Percentiles rank a stretch among this genome's conserved stretches.
These are phyloP conservation scores for Diddensiella transvaalensis DNA, from an alignment of 805 yeast species.

Conservation along the genomic window DNA sequence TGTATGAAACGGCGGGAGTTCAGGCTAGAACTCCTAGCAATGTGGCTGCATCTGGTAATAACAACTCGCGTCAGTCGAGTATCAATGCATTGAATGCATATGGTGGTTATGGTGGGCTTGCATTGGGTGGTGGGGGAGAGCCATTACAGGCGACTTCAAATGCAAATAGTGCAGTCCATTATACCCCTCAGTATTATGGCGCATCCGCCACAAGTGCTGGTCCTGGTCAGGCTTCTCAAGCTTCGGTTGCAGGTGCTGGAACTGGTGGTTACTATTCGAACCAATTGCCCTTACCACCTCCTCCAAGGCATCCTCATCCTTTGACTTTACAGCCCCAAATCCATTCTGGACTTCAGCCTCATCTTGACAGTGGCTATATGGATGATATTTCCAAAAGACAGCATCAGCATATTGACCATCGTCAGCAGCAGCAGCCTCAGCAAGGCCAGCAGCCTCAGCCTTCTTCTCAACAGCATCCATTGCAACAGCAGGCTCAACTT, in stretches of 20 bases:
- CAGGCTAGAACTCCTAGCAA: not conserved
- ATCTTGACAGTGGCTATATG: not conserved
- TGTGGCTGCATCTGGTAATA: not conserved
- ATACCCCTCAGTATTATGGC: not conserved
- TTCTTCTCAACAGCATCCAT: not conserved
- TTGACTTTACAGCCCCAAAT: not conserved
- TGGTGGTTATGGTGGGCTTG: not conserved
- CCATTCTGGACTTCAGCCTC: not conserved
- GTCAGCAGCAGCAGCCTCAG: conserved; percentile 7
- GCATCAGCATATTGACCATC: conserved; percentile 5
- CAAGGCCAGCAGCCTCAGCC: conserved; percentile 2
- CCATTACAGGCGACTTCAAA: not conserved
- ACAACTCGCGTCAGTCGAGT: not conserved
- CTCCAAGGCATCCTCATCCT: conserved; percentile 4
- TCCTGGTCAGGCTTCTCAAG: not conserved
- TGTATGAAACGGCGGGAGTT: conserved; percentile 2
- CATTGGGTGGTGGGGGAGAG: not conserved
- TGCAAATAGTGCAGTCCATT: not conserved
- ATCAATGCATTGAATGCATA: not conserved
- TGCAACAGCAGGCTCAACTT: conserved; percentile 4
- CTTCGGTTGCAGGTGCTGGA: conserved; percentile 1
- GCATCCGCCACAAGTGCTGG: not conserved
- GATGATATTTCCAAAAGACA: conserved; percentile 1
- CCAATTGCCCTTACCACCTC: not conserved
- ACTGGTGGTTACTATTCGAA: not conserved